Evolutionary conservation across 176 grass and related monocot species (phyloP).

Genomic region (Metroxylon sagu): DNA sequence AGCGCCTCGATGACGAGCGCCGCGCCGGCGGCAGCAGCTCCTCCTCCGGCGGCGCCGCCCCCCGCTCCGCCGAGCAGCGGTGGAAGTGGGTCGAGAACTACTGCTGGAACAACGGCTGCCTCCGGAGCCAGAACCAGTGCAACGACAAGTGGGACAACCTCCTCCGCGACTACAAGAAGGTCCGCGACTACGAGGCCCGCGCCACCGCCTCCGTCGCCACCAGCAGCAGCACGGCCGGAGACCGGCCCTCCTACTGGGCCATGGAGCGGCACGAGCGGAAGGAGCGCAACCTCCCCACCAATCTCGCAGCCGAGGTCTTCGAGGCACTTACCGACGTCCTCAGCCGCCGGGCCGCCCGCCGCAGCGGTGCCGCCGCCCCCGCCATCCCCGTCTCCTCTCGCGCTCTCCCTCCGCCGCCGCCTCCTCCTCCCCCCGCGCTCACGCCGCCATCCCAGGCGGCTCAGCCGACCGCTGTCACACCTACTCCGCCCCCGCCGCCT

Average conservation of each 20-base stretch:
- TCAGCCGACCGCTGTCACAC: neutral
- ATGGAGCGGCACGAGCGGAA: constrained; percentile 92
- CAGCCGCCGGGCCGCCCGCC: constrained; percentile 51
- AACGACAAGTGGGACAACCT: constrained; percentile 99
- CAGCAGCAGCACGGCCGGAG: neutral
- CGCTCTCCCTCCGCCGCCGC: constrained; percentile 22
- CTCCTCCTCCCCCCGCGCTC: constrained; percentile 5
- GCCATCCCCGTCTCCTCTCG: constrained; percentile 1
- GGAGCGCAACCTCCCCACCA: constrained; percentile 83
- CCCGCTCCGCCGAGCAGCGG: constrained; percentile 73
- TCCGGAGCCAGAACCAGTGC: constrained; percentile 99
- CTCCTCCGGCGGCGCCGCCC: neutral
- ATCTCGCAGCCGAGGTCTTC: constrained; percentile 74
- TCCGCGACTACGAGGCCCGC: constrained; percentile 79
- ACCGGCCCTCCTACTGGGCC: constrained; percentile 58
- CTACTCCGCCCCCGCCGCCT: no score
- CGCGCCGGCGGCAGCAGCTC: constrained; percentile 5
- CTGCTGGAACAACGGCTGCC: constrained; percentile 88
- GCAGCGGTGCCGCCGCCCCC: constrained; percentile 20
- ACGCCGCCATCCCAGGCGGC: neutral
- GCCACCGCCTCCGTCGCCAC: neutral
- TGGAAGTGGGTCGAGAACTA: constrained; percentile 99
- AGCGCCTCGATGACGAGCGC: constrained; percentile 84
- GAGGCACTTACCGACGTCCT: constrained; percentile 80
- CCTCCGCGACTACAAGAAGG: constrained; percentile 99